A percentile compares a stretch with the other conserved stretches of the same genome.
Conservation (phyloP, 768 basidiomycete genomes). For the Mycena vulgaris region DNA sequence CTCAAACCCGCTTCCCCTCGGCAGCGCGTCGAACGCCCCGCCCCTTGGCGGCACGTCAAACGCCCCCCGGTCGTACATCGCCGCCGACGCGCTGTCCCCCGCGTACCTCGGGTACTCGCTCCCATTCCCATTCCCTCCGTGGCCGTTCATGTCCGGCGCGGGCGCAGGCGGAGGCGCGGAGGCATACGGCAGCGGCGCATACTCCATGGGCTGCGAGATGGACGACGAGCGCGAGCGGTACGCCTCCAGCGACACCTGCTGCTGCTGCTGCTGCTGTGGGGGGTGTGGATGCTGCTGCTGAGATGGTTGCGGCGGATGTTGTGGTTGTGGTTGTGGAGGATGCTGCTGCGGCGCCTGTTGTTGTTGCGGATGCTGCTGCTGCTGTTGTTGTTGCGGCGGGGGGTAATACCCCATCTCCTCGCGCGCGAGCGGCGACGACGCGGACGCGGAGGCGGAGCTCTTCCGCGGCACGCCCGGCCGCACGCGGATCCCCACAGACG, state of each 20-base stretch:
- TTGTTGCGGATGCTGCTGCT: constrained; percentile 1
- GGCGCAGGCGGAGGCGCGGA: constrained; percentile 11
- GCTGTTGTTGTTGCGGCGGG: constrained; percentile 13
- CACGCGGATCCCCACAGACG: constrained; percentile 47
- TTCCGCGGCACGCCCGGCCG: constrained; percentile 21
- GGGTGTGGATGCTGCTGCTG: constrained; percentile 13
- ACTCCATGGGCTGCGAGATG: constrained; percentile 39
- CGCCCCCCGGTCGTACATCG: constrained; percentile 39
- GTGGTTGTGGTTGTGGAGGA: background rate
- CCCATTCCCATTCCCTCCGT: no score
- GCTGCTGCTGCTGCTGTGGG: background rate
- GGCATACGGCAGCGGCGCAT: constrained; percentile 35
- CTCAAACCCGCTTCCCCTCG: no score
- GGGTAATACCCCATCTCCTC: constrained; percentile 30
- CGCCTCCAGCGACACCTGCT: constrained; percentile 22
- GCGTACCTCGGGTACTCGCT: constrained; percentile 38
- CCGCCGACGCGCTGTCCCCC: constrained; percentile 30
- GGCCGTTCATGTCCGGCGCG: constrained; percentile 31
- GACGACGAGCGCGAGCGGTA: constrained; percentile 50
- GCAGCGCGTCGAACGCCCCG: no score
- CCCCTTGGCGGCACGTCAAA: no score
- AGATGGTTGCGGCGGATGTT: constrained; percentile 1
- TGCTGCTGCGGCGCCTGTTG: constrained; percentile 1
- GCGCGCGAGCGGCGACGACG: constrained; percentile 25
- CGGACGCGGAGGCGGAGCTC: background rate